Evolutionary conservation across 2,329 filamentous ascomycete genomes (phyloP), one percentile per base, ranked within the genome.

Genomic region (Sporothrix schenckii): DNA sequence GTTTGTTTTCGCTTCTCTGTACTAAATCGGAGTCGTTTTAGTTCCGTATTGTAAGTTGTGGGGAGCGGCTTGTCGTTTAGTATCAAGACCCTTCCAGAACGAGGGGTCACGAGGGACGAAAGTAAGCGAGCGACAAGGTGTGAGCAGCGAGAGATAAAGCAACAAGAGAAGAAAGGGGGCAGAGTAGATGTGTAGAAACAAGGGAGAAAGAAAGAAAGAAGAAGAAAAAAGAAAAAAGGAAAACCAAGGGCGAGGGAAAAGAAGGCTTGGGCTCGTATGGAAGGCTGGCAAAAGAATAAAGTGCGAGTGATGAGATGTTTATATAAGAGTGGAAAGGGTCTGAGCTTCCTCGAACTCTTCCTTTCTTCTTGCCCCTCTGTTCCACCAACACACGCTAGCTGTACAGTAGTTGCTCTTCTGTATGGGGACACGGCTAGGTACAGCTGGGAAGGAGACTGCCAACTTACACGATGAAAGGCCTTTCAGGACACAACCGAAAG

Each of bases 391-490:
- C 44, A 49, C 6, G 21, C 14, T 50, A 13, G 13, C 24, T 34
- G 61, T 34, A 41, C 27, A 50, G 61, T 41, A 50, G 27, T 16
- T 34, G 30, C 14, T 24, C 7, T 13, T 19, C 34, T 19, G 24
- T 16, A 44, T 9, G 24, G 21, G 41, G 27, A 19, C n/a, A 47
- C 44, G 24, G 61, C 11, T 34, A 30, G 24, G 44, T 34, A 16
- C 61, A 65, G 61, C 3, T 9, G n/a, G 60, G n/a, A n/a, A 49
- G 24, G 24, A 21, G 24, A 19, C 41, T 4, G 44, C 7, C 4
- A 7, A 49, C 60, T 63, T 65, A 65, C 44, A 65, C 61, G 61
- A 65, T 47, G 16, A 16, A 65, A 41, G 14, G 44, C 6, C 16
- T n/a, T 30, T 13, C 13, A 13, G 10, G 50, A 50, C 44, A 21